Evolutionary conservation across 352 stramenopile genomes (phyloP).

Genomic region (Halophytophthora batemanensis): DNA sequence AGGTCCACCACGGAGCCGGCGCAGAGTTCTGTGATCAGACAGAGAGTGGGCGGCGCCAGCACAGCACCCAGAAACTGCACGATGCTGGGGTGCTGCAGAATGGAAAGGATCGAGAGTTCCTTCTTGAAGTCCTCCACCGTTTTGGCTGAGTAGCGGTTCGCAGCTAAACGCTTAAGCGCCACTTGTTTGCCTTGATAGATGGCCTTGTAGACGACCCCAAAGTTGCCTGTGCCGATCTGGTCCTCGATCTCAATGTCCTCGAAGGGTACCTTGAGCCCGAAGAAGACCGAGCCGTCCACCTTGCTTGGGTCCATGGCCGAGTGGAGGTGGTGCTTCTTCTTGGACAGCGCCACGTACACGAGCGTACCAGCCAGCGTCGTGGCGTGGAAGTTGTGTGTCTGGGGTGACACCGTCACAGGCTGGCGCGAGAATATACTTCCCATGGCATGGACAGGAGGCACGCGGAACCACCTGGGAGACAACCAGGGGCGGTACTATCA

Average conservation of each 20-base stretch:
- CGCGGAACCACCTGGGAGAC: too few relatives aligned
- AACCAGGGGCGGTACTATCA: too few relatives aligned
- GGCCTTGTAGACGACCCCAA: conserved; percentile 78
- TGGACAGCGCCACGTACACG: conserved; percentile 67
- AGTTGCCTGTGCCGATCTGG: conserved; percentile 69
- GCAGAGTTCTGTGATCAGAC: conserved; percentile 71
- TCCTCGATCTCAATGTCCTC: conserved; percentile 65
- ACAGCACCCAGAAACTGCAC: conserved; percentile 80
- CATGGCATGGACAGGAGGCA: conserved; percentile 35
- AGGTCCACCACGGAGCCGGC: conserved; percentile 63
- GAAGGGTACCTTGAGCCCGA: conserved; percentile 61
- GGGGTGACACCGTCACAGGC: conserved; percentile 53
- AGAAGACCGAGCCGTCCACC: conserved; percentile 63
- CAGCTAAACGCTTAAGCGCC: conserved; percentile 62
- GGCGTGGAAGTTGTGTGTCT: conserved; percentile 59
- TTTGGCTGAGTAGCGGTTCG: conserved; percentile 54
- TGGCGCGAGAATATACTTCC: conserved; percentile 47
- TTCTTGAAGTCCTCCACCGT: conserved; percentile 73
- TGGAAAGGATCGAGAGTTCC: conserved; percentile 79
- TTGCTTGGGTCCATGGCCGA: conserved; percentile 54
- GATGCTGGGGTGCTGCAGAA: conserved; percentile 76
- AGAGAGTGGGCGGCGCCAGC: conserved; percentile 64
- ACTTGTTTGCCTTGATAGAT: conserved; percentile 74
- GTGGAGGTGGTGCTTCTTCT: conserved; percentile 53
- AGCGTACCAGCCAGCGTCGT: conserved; percentile 70